These are phyloP conservation scores for Fusarium denticulatum DNA, from an alignment of 2,329 filamentous ascomycete species.

Conservation along the genomic window DNA sequence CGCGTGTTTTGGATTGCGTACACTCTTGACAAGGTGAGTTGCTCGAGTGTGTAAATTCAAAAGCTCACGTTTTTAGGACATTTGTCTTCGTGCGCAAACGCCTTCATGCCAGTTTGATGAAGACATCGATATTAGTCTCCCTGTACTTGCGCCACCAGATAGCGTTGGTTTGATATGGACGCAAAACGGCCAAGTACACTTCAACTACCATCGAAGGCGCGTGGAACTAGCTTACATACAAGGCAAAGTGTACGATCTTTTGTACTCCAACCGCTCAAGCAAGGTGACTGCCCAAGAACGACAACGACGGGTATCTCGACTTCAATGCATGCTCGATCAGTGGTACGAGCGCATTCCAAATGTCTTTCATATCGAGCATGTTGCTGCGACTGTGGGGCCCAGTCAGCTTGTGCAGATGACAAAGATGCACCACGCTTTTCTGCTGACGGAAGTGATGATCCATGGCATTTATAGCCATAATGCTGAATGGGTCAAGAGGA, in stretches of 20 bases:
- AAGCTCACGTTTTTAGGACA: conserved; percentile 34
- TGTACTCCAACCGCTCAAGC: conserved; percentile 47
- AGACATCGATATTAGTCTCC: conserved; percentile 54
- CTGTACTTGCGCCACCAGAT: conserved; percentile 44
- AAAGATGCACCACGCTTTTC: conserved; percentile 51
- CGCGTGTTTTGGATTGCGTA: conserved; percentile 56
- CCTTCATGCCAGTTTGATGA: conserved; percentile 53
- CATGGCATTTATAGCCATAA: conserved; percentile 53
- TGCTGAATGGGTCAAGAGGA: conserved; percentile 50
- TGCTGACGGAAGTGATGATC: conserved; percentile 49
- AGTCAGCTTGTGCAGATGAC: conserved; percentile 49
- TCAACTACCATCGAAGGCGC: conserved; percentile 53
- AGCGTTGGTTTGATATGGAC: conserved; percentile 49
- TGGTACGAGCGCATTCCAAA: conserved; percentile 51
- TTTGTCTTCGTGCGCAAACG: conserved; percentile 49
- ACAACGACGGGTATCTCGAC: conserved; percentile 40
- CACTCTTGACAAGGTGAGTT: conserved; percentile 51
- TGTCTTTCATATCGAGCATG: conserved; percentile 49
- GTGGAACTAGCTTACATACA: conserved; percentile 54
- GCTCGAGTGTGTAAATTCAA: rapidly evolving
- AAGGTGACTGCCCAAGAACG: conserved; percentile 46
- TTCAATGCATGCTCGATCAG: conserved; percentile 48
- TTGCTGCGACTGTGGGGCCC: conserved; percentile 43
- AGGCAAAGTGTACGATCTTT: conserved; percentile 53
- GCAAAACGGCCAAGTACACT: conserved; percentile 45